These are phyloP conservation scores for Amanita phalloides DNA, from an alignment of 768 basidiomycete species.

Conservation along the genomic window DNA sequence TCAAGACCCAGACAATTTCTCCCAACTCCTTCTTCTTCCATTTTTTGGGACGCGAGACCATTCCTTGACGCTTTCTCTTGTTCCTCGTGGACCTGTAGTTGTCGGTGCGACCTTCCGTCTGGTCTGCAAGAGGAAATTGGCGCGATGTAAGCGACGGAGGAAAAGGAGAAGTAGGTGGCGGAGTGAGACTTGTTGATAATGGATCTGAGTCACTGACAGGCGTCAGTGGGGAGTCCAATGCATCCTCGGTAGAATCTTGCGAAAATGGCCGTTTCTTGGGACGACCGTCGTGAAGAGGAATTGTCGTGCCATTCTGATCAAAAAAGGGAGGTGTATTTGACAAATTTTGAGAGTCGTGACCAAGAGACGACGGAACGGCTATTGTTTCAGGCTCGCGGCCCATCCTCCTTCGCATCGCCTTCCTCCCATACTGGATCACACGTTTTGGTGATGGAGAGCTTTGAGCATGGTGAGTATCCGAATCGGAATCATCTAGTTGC, in stretches of 20 bases:
- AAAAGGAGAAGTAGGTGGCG: background rate
- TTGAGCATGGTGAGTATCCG: background rate
- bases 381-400: background rate
- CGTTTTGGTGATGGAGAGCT: background rate
- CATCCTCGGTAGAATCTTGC: background rate
- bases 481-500: conserved; percentile 5
- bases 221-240: background rate
- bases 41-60: background rate
- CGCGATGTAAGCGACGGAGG: background rate
- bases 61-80: background rate
- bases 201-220: background rate
- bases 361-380: background rate
- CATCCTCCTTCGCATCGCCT: background rate
- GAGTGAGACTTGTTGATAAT: background rate
- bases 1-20: conserved; percentile 5
- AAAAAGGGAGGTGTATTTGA: background rate
- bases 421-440: conserved; percentile 4
- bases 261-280: background rate
- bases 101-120: background rate
- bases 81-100: too few species aligned
- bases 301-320: background rate
- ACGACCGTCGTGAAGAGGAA: background rate
- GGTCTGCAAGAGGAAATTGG: background rate
- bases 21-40: conserved; percentile 4
- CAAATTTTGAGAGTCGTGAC: too few species aligned